Evolutionary conservation across 2,329 filamentous ascomycete species (phyloP).

Genomic region (Alternaria rosae): DNA sequence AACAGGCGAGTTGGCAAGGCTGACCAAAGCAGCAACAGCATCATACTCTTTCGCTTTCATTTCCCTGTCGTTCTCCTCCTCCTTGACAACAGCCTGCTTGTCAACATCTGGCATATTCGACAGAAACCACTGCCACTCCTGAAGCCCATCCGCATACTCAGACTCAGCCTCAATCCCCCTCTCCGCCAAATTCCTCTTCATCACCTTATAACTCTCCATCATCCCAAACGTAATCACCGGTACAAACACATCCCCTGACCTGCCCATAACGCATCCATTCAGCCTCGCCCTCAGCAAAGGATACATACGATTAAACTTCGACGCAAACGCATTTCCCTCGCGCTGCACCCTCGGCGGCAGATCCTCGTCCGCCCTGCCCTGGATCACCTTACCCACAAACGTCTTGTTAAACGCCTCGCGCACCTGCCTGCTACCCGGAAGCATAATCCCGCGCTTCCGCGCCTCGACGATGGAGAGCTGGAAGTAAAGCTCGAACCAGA

Average conservation of each 20-base stretch:
- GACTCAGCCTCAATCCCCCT: constrained; percentile 12
- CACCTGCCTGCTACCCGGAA: constrained; percentile 11
- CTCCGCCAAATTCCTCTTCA: constrained; percentile 3
- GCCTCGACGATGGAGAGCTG: constrained; percentile 24
- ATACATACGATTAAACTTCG: constrained; percentile 25
- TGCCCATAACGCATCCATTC: constrained; percentile 2
- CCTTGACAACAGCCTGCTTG: background rate
- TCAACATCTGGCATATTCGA: background rate
- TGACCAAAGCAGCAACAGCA: constrained; percentile 9
- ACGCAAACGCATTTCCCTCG: constrained; percentile 19
- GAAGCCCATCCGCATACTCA: background rate
- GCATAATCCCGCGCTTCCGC: constrained; percentile 11
- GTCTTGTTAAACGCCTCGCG: constrained; percentile 24
- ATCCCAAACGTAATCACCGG: constrained; percentile 18
- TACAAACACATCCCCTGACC: constrained; percentile 16
- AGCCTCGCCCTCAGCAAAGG: constrained; percentile 6
- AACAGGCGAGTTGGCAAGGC: background rate
- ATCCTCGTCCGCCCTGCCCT: constrained; percentile 3
- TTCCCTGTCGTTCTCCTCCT: background rate
- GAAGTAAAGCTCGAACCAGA: constrained; percentile 29
- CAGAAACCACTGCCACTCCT: constrained; percentile 15
- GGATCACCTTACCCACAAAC: constrained; percentile 15
- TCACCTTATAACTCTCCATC: constrained; percentile 14
- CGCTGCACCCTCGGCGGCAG: constrained; percentile 7
- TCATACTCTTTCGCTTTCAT: background rate